phyloP scores from a whole-genome alignment of 2,329 filamentous ascomycete species.

The Ilyonectria robusta region DNA sequence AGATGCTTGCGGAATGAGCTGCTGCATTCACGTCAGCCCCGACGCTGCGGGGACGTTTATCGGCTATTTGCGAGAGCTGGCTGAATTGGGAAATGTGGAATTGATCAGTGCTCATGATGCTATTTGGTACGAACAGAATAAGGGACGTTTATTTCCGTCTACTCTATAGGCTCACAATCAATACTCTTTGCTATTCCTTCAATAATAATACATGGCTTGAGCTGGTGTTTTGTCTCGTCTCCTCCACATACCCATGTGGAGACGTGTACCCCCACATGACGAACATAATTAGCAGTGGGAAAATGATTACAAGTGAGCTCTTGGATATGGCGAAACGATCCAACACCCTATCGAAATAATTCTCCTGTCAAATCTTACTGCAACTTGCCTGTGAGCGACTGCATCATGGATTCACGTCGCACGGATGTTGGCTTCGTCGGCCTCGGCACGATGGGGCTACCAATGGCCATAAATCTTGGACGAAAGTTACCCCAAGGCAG shows the following conservation, averaged over 20 bases:
- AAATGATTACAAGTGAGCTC: no score
- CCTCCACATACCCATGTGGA: not conserved
- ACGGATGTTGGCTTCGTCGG: constrained; percentile 22
- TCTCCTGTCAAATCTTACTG: no score
- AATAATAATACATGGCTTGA: not conserved
- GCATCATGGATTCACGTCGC: not conserved
- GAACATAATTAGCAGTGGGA: not conserved
- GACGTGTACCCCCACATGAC: not conserved
- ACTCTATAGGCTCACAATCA: not conserved
- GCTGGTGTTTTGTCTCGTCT: not conserved
- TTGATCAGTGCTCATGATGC: not conserved
- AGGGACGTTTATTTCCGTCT: not conserved
- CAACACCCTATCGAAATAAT: not conserved
- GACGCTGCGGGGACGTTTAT: not conserved
- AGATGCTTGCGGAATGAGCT: not conserved
- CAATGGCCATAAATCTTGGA: constrained; percentile 25
- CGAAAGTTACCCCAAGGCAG: not conserved
- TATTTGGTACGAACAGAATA: not conserved
- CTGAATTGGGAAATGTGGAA: not conserved
- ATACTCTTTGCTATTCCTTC: not conserved
- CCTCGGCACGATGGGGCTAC: constrained; percentile 24
- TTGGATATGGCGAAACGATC: no score
- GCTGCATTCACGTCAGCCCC: not conserved
- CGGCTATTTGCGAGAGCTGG: not conserved
- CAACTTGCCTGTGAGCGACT: no score